A percentile compares a stretch with the other conserved stretches of the same genome.
Evolutionary conservation across 176 grass and related monocot species (phyloP).

Genomic region (Oryza coarctata): DNA sequence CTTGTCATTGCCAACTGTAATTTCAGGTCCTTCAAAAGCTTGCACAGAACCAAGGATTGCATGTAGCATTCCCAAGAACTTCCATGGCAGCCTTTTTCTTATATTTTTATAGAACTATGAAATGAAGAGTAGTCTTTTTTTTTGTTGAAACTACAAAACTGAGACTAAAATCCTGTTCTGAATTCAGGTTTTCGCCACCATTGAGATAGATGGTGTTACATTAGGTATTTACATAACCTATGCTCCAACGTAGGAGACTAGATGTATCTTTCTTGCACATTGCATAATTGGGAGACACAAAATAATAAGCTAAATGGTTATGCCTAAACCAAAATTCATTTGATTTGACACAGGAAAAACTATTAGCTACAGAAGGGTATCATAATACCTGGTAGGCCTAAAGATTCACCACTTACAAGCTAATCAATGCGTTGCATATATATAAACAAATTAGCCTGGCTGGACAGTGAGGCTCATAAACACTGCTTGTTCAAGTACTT

Average conservation of each 20-base stretch:
- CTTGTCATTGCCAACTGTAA: neutral
- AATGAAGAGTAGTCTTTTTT: neutral
- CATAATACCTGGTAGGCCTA: neutral
- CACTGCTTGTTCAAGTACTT: neutral
- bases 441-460: neutral
- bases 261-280: neutral
- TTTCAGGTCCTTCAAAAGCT: neutral
- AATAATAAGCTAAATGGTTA: neutral
- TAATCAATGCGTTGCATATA: neutral
- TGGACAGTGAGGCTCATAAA: neutral
- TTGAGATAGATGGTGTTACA: neutral
- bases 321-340: neutral
- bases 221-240: neutral
- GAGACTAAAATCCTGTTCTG: neutral
- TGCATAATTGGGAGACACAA: neutral
- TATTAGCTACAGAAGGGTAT: neutral
- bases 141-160: neutral
- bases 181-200: neutral
- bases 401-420: neutral
- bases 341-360: neutral
- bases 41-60: neutral
- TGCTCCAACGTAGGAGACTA: no score
- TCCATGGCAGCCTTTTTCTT: neutral
- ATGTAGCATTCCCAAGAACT: neutral
- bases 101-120: neutral